These are phyloP conservation scores for Vitis hybrid DNA, from an alignment of 177 flowering plant genomes.

Conservation along the genomic window DNA sequence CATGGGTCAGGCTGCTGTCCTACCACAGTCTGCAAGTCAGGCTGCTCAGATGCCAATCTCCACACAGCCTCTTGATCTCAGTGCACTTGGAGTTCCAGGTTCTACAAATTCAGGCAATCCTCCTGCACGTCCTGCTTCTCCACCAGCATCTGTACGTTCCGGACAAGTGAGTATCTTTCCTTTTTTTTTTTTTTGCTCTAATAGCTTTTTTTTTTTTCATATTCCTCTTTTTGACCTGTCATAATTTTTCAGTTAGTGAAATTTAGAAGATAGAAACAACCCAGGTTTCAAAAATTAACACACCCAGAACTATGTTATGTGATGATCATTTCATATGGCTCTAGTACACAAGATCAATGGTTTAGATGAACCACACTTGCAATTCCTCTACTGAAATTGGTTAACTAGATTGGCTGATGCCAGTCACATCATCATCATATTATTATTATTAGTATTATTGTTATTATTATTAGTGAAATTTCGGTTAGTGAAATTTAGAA, in stretches of 20 bases:
- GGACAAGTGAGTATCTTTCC: constrained; percentile 63
- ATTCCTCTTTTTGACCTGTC: not conserved
- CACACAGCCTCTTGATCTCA: constrained; percentile 88
- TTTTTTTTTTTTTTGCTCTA: not conserved
- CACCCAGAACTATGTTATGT: not conserved
- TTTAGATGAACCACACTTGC: no score
- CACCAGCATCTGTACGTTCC: constrained; percentile 82
- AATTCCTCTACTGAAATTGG: no score
- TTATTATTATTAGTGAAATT: no score
- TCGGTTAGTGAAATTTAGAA: no score
- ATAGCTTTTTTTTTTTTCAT: not conserved
- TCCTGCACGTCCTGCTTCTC: constrained; percentile 47
- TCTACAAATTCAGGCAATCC: constrained; percentile 51
- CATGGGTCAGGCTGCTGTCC: constrained; percentile 17
- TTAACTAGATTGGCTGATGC: no score
- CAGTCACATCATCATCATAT: no score
- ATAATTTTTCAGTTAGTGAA: not conserved
- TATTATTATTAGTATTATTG: no score
- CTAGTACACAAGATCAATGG: no score
- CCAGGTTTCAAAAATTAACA: not conserved
- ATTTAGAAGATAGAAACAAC: no score
- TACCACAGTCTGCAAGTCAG: constrained; percentile 43
- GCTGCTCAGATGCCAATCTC: constrained; percentile 36
- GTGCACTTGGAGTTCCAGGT: constrained; percentile 69
- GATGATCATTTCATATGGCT: not conserved